These are phyloP conservation scores for Volvariella volvacea DNA, from an alignment of 1,284 basidiomycete genomes.

Conservation along the genomic window DNA sequence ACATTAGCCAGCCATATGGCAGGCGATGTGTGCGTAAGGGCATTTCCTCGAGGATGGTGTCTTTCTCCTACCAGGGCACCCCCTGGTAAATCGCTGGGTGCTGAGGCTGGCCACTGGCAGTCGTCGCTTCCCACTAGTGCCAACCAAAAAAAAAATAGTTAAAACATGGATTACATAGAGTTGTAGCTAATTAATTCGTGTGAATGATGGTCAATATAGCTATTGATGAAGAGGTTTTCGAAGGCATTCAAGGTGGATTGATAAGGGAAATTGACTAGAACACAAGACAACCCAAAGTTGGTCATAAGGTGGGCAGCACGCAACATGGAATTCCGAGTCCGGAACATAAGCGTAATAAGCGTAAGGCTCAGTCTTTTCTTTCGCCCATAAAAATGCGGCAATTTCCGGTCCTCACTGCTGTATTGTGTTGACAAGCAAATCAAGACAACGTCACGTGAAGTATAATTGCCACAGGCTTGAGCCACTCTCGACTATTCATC, in stretches of 20 bases:
- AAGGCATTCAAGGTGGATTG: not conserved
- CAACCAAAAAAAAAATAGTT: not conserved
- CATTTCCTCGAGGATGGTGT: slow-evolving; percentile 7
- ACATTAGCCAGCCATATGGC: not conserved
- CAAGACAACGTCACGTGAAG: no score
- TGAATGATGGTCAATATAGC: slow-evolving; percentile 3
- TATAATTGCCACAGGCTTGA: no score
- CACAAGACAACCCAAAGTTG: not conserved
- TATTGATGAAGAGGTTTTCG: slow-evolving; percentile 3
- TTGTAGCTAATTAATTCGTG: slow-evolving; percentile 4
- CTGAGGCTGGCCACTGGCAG: not conserved
- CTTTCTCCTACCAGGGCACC: not conserved
- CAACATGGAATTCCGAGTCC: slow-evolving; percentile 6
- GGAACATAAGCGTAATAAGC: no score
- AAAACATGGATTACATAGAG: no score
- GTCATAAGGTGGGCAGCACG: slow-evolving; percentile 6
- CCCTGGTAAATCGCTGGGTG: not conserved
- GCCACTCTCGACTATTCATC: no score
- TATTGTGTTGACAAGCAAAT: no score
- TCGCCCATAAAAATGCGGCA: no score
- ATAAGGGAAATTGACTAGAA: not conserved
- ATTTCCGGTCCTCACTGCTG: no score
- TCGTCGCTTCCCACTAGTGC: not conserved
- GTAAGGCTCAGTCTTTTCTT: no score
- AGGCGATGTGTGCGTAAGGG: slow-evolving; percentile 5